Evolutionary conservation across 768 basidiomycete species (phyloP).

Genomic region (Panaeolus papilionaceus): DNA sequence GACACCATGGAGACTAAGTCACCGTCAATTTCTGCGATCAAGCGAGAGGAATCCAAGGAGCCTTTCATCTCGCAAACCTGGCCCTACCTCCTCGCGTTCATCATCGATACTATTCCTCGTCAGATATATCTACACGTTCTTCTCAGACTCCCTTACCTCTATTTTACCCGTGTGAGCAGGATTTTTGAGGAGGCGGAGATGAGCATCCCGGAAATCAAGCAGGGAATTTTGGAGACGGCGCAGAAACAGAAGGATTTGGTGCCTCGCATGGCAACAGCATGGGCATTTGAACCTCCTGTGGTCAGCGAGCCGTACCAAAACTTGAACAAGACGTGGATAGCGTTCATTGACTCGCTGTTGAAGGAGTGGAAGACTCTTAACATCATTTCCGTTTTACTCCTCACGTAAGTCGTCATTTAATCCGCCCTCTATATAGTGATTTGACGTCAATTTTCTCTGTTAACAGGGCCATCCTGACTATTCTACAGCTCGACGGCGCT

Average conservation of each 20-base stretch:
- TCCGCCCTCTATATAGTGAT: background rate
- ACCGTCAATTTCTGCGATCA: background rate
- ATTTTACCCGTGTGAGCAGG: slow-evolving; percentile 68
- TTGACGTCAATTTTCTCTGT: background rate
- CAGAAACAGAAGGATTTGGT: slow-evolving; percentile 8
- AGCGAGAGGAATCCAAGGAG: background rate
- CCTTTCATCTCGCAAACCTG: background rate
- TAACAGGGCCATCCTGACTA: slow-evolving; percentile 41
- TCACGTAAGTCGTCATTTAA: slow-evolving; percentile 31
- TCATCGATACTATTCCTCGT: slow-evolving; percentile 35
- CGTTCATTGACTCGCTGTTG: slow-evolving; percentile 36
- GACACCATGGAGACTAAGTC: no score
- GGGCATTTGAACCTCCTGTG: background rate
- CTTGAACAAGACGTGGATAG: slow-evolving; percentile 36
- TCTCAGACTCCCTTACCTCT: slow-evolving; percentile 66
- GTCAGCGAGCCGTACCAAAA: slow-evolving; percentile 25
- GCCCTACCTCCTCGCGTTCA: slow-evolving; percentile 27
- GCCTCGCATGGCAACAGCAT: background rate
- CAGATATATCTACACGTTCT: slow-evolving; percentile 45
- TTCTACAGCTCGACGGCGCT: slow-evolving; percentile 45
- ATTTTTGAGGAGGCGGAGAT: slow-evolving; percentile 72
- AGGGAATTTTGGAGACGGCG: slow-evolving; percentile 38
- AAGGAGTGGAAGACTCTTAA: slow-evolving; percentile 45
- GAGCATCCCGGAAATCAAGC: slow-evolving; percentile 58
- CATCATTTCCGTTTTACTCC: slow-evolving; percentile 39